These are phyloP conservation scores for Teratosphaeria zuluensis DNA, from an alignment of 2,329 filamentous ascomycete species.

Conservation along the genomic window DNA sequence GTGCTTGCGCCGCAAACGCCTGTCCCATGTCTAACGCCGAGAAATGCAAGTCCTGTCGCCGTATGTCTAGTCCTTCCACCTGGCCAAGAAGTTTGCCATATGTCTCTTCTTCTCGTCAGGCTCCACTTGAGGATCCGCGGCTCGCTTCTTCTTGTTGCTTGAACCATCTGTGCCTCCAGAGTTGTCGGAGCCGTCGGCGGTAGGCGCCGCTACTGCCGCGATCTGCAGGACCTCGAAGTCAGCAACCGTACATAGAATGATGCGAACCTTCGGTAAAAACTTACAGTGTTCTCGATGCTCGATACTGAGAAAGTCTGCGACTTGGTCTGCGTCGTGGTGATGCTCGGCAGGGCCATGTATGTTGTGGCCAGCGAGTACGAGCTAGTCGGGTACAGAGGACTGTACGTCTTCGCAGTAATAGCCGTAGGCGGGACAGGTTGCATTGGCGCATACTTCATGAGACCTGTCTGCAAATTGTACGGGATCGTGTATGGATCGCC, in stretches of 20 bases:
- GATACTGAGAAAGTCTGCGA: constrained; percentile 41
- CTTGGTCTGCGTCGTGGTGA: constrained; percentile 44
- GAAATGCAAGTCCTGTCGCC: background rate
- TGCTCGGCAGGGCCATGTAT: constrained; percentile 34
- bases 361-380: constrained; percentile 43
- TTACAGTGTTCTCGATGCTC: constrained; percentile 51
- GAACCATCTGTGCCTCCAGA: background rate
- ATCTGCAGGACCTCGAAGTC: constrained; percentile 32
- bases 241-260: background rate
- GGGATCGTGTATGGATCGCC: constrained; percentile 29
- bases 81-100: constrained; percentile 48
- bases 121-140: background rate
- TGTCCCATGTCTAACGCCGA: background rate
- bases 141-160: background rate
- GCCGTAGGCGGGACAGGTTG: constrained; percentile 49
- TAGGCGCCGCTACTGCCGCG: constrained; percentile 42
- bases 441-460: constrained; percentile 53
- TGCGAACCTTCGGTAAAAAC: constrained; percentile 12
- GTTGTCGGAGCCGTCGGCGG: constrained; percentile 29
- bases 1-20: background rate
- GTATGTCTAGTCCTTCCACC: constrained; percentile 47
- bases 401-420: constrained; percentile 44
- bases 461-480: constrained; percentile 48
- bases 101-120: background rate
- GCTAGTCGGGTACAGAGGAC: constrained; percentile 47